Evolutionary conservation across 345 rosid species (phyloP), one percentile per base, ranked within the genome.

Genomic region (Citrus hindsii): DNA sequence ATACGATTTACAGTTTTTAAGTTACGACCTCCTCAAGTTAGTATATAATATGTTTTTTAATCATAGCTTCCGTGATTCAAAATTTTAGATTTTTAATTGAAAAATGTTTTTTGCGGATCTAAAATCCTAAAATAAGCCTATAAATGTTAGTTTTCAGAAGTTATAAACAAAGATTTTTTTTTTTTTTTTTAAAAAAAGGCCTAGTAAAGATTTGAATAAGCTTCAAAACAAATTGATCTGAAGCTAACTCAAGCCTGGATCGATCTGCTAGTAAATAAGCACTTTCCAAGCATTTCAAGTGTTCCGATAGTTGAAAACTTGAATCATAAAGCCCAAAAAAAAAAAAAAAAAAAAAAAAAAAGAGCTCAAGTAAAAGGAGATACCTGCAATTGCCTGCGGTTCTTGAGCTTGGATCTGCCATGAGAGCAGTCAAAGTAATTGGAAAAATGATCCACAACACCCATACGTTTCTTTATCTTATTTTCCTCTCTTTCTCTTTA

Each of bases 361-460:
- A 24, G 0, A 1, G 63, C 30, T 32, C 21, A 58, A 73, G 75
- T 21, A 32, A 59, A 72, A 18, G 22, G 3, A 76, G 3, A 33
- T 85, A 94, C 98, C 98, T 95, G 98, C 80, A 95, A 84, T 79
- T 84, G 90, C 89, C 71, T 92, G 78, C 88, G 90, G 82, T 84
- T 89, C 89, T 80, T 93, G 84, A 9, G 72, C 81, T 73, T 85
- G 81, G 90, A 86, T 48, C 91, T 46, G 35, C 87, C 88, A 73
- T 67, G 8, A 7, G 99, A 92, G 81, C 97, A 94, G 75, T 94
- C 94, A 58, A 93, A 94, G 79, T 90, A 81, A 79, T 93, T 13
- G 14, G 98, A 87, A 65, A 95, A 83, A 82, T 93, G 96, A 91
- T 95, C 99, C 27, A 96, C 85, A 85, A 82, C 95, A 28, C 98